Evolutionary conservation across 768 basidiomycete species (phyloP).

Genomic region (Piloderma croceum): DNA sequence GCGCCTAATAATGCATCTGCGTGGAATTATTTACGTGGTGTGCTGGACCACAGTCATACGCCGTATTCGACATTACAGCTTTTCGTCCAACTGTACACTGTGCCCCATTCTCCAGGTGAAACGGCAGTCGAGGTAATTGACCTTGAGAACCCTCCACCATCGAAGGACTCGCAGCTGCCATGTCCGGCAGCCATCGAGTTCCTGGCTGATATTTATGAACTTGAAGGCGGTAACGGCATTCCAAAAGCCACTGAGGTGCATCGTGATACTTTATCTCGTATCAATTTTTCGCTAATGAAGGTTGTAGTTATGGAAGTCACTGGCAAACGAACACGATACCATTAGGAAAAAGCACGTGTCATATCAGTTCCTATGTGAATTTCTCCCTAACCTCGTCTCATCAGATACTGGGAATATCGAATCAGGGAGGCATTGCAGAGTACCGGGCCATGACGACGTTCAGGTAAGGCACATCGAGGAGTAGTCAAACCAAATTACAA

Average conservation of each 20-base stretch:
- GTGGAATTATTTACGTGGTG: slow-evolving; percentile 94
- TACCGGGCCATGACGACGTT: too few species aligned
- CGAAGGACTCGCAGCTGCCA: slow-evolving; percentile 63
- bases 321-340: slow-evolving; percentile 65
- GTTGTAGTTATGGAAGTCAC: slow-evolving; percentile 60
- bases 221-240: slow-evolving; percentile 43
- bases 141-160: slow-evolving; percentile 69
- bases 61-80: slow-evolving; percentile 50
- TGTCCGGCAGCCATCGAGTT: slow-evolving; percentile 80
- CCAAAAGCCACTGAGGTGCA: slow-evolving; percentile 47
- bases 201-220: slow-evolving; percentile 70
- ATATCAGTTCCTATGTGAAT: neutral
- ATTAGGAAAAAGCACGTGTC: slow-evolving; percentile 65
- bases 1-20: slow-evolving; percentile 92
- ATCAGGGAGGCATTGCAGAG: slow-evolving; percentile 45
- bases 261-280: slow-evolving; percentile 6
- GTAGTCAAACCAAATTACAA: too few species aligned
- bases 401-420: slow-evolving; percentile 76
- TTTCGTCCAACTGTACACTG: slow-evolving; percentile 65
- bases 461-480: too few species aligned
- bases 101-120: slow-evolving; percentile 23
- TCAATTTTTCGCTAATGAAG: slow-evolving; percentile 2
- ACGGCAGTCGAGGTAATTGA: slow-evolving; percentile 49
- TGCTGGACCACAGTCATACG: slow-evolving; percentile 56
- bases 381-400: slow-evolving; percentile 6